Conservation (phyloP, 2,329 filamentous ascomycete genomes). For the Pyricularia sp. region DNA sequence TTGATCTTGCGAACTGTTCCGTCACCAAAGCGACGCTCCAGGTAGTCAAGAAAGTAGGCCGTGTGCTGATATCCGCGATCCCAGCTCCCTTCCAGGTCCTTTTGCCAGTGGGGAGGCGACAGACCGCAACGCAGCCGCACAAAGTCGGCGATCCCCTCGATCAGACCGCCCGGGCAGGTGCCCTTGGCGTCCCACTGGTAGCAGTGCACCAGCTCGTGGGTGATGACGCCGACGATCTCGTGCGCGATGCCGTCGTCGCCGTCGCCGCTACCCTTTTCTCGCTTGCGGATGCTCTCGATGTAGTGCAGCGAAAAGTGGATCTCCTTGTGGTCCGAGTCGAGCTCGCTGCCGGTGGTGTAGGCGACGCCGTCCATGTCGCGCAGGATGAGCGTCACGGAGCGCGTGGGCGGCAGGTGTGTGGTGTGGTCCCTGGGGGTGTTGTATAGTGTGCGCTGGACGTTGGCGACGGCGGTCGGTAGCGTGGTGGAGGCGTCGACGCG, state of each 20-base stretch:
- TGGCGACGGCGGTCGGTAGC: conserved; percentile 52
- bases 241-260: conserved; percentile 11
- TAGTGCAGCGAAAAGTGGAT: conserved; percentile 81
- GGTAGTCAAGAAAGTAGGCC: conserved; percentile 80
- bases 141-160: conserved; percentile 92
- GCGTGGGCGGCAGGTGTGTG: conserved; percentile 50
- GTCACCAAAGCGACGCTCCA: conserved; percentile 57
- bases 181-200: conserved; percentile 68
- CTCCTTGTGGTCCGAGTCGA: conserved; percentile 84
- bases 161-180: conserved; percentile 62
- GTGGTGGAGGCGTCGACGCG: conserved; percentile 53
- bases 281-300: conserved; percentile 38
- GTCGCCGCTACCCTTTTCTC: conserved; percentile 48
- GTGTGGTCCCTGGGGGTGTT: conserved; percentile 27
- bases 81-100: conserved; percentile 54
- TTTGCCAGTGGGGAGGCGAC: conserved; percentile 76
- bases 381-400: conserved; percentile 77
- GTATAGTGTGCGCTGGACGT: conserved; percentile 69
- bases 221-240: conserved; percentile 76
- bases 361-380: conserved; percentile 76
- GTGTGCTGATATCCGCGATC: conserved; percentile 86
- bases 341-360: conserved; percentile 72
- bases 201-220: conserved; percentile 92
- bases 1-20: conserved; percentile 57
- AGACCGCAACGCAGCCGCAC: conserved; percentile 68